Base-by-base conservation (phyloP, 805 yeast species). In the Saturnispora serradocipensis region DNA sequence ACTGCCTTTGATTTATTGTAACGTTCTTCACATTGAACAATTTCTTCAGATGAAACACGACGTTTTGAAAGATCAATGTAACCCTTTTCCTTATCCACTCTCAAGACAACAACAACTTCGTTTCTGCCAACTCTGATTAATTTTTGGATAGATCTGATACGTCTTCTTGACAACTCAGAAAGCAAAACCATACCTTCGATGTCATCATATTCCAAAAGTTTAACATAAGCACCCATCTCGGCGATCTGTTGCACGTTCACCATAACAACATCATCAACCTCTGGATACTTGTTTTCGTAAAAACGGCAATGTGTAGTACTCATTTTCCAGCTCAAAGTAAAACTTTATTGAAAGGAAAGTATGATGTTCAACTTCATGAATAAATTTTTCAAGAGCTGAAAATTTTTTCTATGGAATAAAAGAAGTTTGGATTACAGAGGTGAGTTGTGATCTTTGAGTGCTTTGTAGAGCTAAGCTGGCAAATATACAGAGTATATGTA, bases 141-240 rank as follows among this genome's bases (percentile, higher is more conserved):
- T 69, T 93, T 93, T 72, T 93, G 99, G 66, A 93, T 93, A 50
- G 97, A 88, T 71, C 99, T 82, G 64, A 93, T 93, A 75, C 99
- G 95, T 78, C 99, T 88, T 80, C 99, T 87, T 36, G 98, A 90
- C 61, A 93, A 79, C 73, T 93, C 99, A 42, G 96, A 86, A 63
- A 93, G 79, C 59, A 93, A 76, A 53, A 93, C 96, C 99, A 93
- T 93, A 65, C 99, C 99, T 72, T 93, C 99, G 66, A 93, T 91
- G 69, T 91, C 93, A 72, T 93, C 98, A 67, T 93, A 93, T 72
- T 93, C 99, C 58, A 93, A 78, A 58, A 93, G 77, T 70, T 89
- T 91, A 58, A 93, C 96, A 69, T 93, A 93, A 13, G 99, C 99
- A 54, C 99, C 99, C 99, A 93, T 93, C 71, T 93, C 99, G 60